phyloP scores from a whole-genome alignment of 75 land plant species.

The Gnetum montanum region DNA sequence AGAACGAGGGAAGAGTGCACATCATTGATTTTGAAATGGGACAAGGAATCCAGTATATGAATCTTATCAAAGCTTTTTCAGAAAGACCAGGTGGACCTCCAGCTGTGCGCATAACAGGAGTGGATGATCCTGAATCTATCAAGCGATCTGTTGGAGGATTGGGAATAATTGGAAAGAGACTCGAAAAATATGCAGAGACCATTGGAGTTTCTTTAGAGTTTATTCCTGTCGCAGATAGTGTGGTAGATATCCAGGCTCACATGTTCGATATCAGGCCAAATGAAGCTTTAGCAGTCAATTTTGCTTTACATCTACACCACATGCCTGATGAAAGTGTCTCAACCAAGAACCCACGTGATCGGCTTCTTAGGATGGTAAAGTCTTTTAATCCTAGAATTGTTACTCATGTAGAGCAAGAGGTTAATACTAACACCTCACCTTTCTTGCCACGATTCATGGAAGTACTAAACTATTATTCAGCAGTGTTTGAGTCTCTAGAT shows the following conservation, averaged over 20 bases:
- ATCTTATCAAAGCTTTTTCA: slow-evolving; percentile 60
- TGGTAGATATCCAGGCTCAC: slow-evolving; percentile 30
- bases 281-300: slow-evolving; percentile 77
- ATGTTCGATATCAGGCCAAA: slow-evolving; percentile 49
- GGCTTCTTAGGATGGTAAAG: slow-evolving; percentile 74
- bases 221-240: slow-evolving; percentile 38
- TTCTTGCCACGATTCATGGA: slow-evolving; percentile 80
- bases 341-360: slow-evolving; percentile 65
- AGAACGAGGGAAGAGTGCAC: slow-evolving; percentile 62
- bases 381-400: slow-evolving; percentile 72
- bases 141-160: slow-evolving; percentile 55
- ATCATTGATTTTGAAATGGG: slow-evolving; percentile 86
- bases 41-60: slow-evolving; percentile 81
- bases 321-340: slow-evolving; percentile 97
- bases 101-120: slow-evolving; percentile 61
- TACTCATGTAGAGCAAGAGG: slow-evolving; percentile 87
- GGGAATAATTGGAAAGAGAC: slow-evolving; percentile 49
- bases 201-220: slow-evolving; percentile 56
- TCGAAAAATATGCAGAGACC: slow-evolving; percentile 56
- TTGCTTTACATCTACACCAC: slow-evolving; percentile 88
- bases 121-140: slow-evolving; percentile 78
- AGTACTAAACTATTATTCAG: slow-evolving; percentile 66
- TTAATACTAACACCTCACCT: slow-evolving; percentile 86
- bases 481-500: slow-evolving; percentile 87
- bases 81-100: slow-evolving; percentile 38